Percentiles rank a stretch among this genome's conserved stretches.
These are phyloP conservation scores for Penicillium nordicum DNA, from an alignment of 2,329 filamentous ascomycete species.

Conservation along the genomic window DNA sequence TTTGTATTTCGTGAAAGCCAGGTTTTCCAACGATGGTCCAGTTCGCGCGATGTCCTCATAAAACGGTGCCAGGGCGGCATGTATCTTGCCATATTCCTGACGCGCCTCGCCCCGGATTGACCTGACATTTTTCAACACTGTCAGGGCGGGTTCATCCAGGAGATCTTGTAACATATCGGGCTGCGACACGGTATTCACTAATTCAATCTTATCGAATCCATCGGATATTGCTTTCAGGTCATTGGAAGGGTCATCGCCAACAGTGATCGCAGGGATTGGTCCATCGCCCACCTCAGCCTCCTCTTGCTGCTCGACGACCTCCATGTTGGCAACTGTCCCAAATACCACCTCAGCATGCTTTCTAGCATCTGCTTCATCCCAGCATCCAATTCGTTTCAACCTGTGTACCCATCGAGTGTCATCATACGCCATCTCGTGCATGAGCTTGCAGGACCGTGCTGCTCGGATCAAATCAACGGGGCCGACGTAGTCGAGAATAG, in stretches of 20 bases:
- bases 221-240: slow-evolving; percentile 50
- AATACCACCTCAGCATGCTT: slow-evolving; percentile 70
- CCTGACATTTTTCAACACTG: slow-evolving; percentile 65
- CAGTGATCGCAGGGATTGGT: slow-evolving; percentile 13
- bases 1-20: slow-evolving; percentile 80
- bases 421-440: slow-evolving; percentile 98
- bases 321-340: slow-evolving; percentile 28
- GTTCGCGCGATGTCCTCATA: slow-evolving; percentile 77
- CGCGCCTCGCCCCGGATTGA: slow-evolving; percentile 82
- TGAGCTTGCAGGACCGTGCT: slow-evolving; percentile 75
- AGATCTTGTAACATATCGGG: slow-evolving; percentile 34
- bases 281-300: slow-evolving; percentile 16
- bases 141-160: slow-evolving; percentile 64
- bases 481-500: slow-evolving; percentile 84
- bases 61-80: slow-evolving; percentile 82
- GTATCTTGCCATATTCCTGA: slow-evolving; percentile 86
- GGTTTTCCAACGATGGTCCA: slow-evolving; percentile 69
- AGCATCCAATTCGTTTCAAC: slow-evolving; percentile 81
- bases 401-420: slow-evolving; percentile 91
- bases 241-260: slow-evolving; percentile 16
- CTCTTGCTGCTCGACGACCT: slow-evolving; percentile 29
- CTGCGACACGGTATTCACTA: slow-evolving; percentile 43
- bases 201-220: slow-evolving; percentile 75
- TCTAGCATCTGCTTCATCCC: slow-evolving; percentile 85
- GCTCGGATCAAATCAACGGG: slow-evolving; percentile 80